Evolutionary conservation across 768 basidiomycete genomes (phyloP).

Genomic region (Polyporus arcularius): DNA sequence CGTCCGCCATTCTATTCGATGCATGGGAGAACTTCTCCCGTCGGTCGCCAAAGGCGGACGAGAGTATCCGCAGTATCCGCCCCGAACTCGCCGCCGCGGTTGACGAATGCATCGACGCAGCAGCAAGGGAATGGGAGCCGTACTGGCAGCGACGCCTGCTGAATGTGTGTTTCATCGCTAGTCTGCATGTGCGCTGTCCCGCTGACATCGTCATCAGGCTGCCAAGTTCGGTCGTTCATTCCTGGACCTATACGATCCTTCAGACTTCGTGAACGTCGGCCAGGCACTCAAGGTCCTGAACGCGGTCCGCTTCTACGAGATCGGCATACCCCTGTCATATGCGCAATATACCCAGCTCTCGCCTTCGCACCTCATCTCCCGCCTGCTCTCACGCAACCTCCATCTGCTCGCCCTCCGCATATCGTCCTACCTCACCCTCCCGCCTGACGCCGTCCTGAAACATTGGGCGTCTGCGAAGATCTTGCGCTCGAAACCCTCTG

Average conservation of each 20-base stretch:
- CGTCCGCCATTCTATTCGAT: constrained; percentile 89
- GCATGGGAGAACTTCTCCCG: constrained; percentile 87
- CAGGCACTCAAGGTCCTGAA: constrained; percentile 93
- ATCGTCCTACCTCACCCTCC: constrained; percentile 79
- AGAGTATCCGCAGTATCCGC: constrained; percentile 85
- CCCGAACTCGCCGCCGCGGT: constrained; percentile 86
- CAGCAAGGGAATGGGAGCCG: constrained; percentile 89
- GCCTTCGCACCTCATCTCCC: constrained; percentile 76
- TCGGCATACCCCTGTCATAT: constrained; percentile 92
- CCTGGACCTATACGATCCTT: constrained; percentile 89
- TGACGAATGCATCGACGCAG: constrained; percentile 91
- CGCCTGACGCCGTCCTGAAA: constrained; percentile 83
- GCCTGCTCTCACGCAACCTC: constrained; percentile 83
- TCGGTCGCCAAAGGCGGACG: constrained; percentile 90
- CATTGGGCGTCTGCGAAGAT: constrained; percentile 98
- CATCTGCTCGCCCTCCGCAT: constrained; percentile 93
- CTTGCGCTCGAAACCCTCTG: constrained; percentile 61
- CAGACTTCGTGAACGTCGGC: constrained; percentile 90
- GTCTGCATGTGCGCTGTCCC: neutral
- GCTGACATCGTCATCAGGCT: constrained; percentile 51
- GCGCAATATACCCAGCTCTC: constrained; percentile 86
- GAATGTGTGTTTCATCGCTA: constrained; percentile 50
- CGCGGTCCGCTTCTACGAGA: constrained; percentile 86
- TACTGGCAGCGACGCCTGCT: constrained; percentile 87
- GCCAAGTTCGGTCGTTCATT: constrained; percentile 96